Percentiles rank a stretch among this genome's conserved stretches.
phyloP scores from a whole-genome alignment of 371 early-diverging fungal genomes.

The Lichtheimia corymbifera region DNA sequence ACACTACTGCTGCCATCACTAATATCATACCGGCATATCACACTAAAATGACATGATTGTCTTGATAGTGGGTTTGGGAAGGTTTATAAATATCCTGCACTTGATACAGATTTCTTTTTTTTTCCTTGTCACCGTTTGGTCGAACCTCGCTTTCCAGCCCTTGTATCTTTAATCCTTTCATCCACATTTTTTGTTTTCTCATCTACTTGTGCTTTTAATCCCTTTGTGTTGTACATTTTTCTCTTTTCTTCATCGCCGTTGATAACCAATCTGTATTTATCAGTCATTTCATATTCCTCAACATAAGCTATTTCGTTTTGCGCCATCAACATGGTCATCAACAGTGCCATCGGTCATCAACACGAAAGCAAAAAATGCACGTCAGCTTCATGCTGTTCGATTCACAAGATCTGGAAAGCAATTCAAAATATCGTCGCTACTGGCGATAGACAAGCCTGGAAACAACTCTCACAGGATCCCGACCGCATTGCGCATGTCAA shows the following conservation, averaged over 20 bases:
- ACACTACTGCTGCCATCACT: too few species aligned
- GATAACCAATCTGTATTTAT: constrained; percentile 1
- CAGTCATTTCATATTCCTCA: too few species aligned
- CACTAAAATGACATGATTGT: constrained; percentile 2
- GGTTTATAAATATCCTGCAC: background rate
- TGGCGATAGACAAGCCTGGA: constrained; percentile 15
- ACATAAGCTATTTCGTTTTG: constrained; percentile 4
- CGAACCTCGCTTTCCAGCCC: constrained; percentile 4
- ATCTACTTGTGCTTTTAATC: constrained; percentile 1
- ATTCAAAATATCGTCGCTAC: constrained; percentile 18
- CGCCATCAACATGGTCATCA: constrained; percentile 10
- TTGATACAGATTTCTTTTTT: constrained; percentile 1
- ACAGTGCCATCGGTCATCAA: constrained; percentile 18
- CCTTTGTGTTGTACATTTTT: constrained; percentile 7
- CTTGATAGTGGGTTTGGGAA: background rate
- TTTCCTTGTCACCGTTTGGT: constrained; percentile 5
- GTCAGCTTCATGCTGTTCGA: constrained; percentile 15
- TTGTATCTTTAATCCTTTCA: constrained; percentile 2
- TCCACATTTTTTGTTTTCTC: constrained; percentile 10
- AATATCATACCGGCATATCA: background rate
- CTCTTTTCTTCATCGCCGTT: background rate
- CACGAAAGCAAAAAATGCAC: constrained; percentile 14
- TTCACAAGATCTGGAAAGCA: constrained; percentile 22
- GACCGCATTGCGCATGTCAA: constrained; percentile 14
- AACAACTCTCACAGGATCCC: constrained; percentile 11